Conservation (phyloP, 495 filamentous ascomycete species). For the Hyaloscypha finlandica region DNA sequence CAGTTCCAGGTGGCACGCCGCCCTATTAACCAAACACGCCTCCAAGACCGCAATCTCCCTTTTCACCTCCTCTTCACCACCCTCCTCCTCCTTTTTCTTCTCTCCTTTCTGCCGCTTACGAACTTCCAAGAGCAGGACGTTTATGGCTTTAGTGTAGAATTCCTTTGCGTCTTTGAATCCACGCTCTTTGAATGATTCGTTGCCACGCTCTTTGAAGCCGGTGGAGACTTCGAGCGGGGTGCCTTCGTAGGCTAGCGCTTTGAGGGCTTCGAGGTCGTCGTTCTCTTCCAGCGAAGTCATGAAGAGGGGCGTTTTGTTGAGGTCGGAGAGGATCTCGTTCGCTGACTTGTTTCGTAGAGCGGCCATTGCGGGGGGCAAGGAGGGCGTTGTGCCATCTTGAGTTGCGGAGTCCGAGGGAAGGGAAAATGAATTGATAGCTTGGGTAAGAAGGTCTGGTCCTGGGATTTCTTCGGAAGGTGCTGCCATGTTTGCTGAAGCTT, state of each 20-base stretch:
- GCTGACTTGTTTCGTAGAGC: slow-evolving; percentile 60
- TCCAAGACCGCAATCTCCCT: slow-evolving; percentile 66
- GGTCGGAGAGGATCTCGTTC: slow-evolving; percentile 70
- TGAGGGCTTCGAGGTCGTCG: slow-evolving; percentile 77
- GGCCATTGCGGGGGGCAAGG: slow-evolving; percentile 47
- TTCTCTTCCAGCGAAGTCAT: slow-evolving; percentile 93
- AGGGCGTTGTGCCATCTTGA: slow-evolving; percentile 28
- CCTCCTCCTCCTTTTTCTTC: slow-evolving; percentile 37
- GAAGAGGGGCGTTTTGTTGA: slow-evolving; percentile 86
- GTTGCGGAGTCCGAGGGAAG: slow-evolving; percentile 7
- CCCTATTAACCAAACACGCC: slow-evolving; percentile 79
- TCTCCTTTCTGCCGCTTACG: slow-evolving; percentile 36
- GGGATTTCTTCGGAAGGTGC: neutral
- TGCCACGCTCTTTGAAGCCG: slow-evolving; percentile 85
- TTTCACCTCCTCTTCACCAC: slow-evolving; percentile 51
- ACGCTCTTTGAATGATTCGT: slow-evolving; percentile 76
- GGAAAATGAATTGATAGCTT: slow-evolving; percentile 21
- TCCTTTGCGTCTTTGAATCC: slow-evolving; percentile 84
- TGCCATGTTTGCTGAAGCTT: neutral
- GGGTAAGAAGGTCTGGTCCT: slow-evolving; percentile 24
- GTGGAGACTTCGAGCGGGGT: slow-evolving; percentile 76
- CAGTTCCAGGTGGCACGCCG: slow-evolving; percentile 74
- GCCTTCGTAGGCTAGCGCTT: slow-evolving; percentile 90
- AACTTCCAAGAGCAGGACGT: slow-evolving; percentile 63
- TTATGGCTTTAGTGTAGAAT: slow-evolving; percentile 83